Percentiles rank a stretch among this genome's conserved stretches.
Conservation (phyloP, 2,329 filamentous ascomycete genomes). For the Pseudocercospora vitis region DNA sequence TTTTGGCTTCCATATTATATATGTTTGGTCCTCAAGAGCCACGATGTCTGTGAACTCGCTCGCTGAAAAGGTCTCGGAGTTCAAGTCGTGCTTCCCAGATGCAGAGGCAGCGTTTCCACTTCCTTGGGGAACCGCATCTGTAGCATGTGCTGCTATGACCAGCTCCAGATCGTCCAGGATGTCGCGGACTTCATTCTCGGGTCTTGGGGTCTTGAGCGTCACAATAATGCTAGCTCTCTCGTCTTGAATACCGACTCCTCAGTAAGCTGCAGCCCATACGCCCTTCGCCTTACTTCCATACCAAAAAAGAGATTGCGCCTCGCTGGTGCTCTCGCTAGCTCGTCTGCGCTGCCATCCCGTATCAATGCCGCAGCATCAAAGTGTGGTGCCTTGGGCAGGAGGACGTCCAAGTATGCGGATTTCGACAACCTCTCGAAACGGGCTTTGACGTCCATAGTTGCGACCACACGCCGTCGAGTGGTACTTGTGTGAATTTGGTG, state of each 20-base stretch:
- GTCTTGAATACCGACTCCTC: slow-evolving; percentile 28
- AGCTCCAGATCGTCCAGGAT: slow-evolving; percentile 32
- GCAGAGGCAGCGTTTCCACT: slow-evolving; percentile 31
- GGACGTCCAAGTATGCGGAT: slow-evolving; percentile 31
- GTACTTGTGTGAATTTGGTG: not conserved
- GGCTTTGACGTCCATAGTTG: slow-evolving; percentile 14
- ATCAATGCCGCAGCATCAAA: slow-evolving; percentile 27
- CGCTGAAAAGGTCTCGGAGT: slow-evolving; percentile 19
- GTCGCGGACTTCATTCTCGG: slow-evolving; percentile 23
- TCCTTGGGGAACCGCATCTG: slow-evolving; percentile 36
- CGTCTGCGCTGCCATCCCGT: slow-evolving; percentile 26
- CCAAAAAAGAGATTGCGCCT: slow-evolving; percentile 37
- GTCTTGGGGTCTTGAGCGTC: slow-evolving; percentile 27
- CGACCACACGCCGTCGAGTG: not conserved
- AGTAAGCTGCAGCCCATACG: slow-evolving; percentile 22
- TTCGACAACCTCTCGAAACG: slow-evolving; percentile 29
- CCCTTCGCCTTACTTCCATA: slow-evolving; percentile 12
- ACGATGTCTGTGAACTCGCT: slow-evolving; percentile 24
- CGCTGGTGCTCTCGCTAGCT: slow-evolving; percentile 24
- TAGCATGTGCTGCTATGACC: slow-evolving; percentile 35
- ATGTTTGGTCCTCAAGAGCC: slow-evolving; percentile 26
- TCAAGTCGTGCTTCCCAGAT: slow-evolving; percentile 36
- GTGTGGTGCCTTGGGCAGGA: slow-evolving; percentile 26
- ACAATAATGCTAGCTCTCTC: slow-evolving; percentile 32
- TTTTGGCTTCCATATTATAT: slow-evolving; percentile 31